These are phyloP conservation scores for Afroboletus lepidellus DNA, from an alignment of 1,284 basidiomycete species.

Conservation along the genomic window DNA sequence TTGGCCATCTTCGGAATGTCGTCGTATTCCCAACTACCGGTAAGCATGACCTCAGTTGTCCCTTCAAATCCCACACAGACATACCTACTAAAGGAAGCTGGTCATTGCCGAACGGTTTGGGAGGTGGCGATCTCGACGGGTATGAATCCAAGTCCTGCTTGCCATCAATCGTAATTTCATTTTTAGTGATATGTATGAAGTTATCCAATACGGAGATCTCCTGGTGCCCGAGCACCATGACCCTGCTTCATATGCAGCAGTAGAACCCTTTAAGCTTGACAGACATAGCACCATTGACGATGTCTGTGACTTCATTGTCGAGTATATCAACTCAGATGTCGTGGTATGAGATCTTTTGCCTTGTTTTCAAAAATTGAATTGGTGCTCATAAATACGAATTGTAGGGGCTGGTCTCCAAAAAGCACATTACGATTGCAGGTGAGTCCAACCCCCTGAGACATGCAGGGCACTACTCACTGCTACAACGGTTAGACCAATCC, in stretches of 20 bases:
- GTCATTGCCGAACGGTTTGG: slow-evolving; percentile 12
- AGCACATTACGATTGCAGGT: slow-evolving; percentile 11
- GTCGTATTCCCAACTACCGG: slow-evolving; percentile 10
- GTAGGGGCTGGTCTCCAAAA: slow-evolving; percentile 3
- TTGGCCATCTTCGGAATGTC: slow-evolving; percentile 38
- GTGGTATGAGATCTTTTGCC: slow-evolving; percentile 2
- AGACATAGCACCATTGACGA: slow-evolving; percentile 9
- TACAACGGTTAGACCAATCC: slow-evolving; percentile 5
- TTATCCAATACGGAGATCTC: slow-evolving; percentile 7
- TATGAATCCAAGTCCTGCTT: neutral
- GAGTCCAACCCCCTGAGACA: neutral
- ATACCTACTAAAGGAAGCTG: slow-evolving; percentile 2
- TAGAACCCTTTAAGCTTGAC: slow-evolving; percentile 1
- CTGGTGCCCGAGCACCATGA: slow-evolving; percentile 10
- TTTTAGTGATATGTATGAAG: slow-evolving; percentile 4
- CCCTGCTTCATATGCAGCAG: slow-evolving; percentile 2
- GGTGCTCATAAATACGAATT: neutral
- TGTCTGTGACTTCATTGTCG: slow-evolving; percentile 9
- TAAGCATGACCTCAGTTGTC: neutral
- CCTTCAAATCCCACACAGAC: too few relatives aligned
- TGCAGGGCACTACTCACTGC: neutral
- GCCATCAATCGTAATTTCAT: neutral
- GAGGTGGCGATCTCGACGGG: slow-evolving; percentile 11
- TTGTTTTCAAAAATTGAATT: neutral
- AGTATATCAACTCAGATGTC: slow-evolving; percentile 11